Percentiles rank a stretch among this genome's conserved stretches.
These are phyloP conservation scores for Eremochloa ophiuroides DNA, from an alignment of 176 grass and related monocot genomes.

Conservation along the genomic window DNA sequence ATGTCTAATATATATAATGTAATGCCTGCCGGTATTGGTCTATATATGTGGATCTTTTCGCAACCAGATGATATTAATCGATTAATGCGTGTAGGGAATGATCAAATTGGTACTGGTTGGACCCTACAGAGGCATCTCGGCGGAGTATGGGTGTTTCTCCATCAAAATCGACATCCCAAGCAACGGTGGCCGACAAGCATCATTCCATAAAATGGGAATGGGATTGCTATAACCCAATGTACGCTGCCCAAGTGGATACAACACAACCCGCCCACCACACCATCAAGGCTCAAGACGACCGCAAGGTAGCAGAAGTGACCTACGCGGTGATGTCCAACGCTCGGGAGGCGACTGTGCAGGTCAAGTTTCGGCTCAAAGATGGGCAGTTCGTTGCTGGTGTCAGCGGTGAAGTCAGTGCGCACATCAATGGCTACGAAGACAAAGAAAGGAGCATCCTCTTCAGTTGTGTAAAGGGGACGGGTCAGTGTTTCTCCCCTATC, in stretches of 20 bases:
- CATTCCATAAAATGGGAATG: not conserved
- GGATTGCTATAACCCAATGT: not conserved
- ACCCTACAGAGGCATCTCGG: not conserved
- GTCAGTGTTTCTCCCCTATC: no score
- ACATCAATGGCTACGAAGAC: not conserved
- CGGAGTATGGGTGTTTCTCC: not conserved
- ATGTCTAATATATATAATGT: no score
- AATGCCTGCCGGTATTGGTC: no score
- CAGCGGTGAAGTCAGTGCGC: not conserved
- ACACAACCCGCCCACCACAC: no score
- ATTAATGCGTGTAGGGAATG: not conserved
- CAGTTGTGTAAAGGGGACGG: not conserved
- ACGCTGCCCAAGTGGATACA: no score
- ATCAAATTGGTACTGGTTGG: not conserved
- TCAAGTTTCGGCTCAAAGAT: not conserved
- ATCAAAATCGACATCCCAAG: no score
- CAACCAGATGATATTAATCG: no score
- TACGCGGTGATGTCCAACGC: not conserved
- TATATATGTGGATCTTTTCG: no score
- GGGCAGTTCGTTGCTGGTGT: fast-evolving
- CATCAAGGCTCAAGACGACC: not conserved
- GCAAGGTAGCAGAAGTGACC: not conserved
- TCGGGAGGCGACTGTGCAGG: not conserved
- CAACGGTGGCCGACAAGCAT: no score
- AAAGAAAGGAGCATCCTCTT: not conserved